A percentile compares a stretch with the other conserved stretches of the same genome.
These are phyloP conservation scores for Russula dissimulans DNA, from an alignment of 768 basidiomycete genomes.

Conservation along the genomic window DNA sequence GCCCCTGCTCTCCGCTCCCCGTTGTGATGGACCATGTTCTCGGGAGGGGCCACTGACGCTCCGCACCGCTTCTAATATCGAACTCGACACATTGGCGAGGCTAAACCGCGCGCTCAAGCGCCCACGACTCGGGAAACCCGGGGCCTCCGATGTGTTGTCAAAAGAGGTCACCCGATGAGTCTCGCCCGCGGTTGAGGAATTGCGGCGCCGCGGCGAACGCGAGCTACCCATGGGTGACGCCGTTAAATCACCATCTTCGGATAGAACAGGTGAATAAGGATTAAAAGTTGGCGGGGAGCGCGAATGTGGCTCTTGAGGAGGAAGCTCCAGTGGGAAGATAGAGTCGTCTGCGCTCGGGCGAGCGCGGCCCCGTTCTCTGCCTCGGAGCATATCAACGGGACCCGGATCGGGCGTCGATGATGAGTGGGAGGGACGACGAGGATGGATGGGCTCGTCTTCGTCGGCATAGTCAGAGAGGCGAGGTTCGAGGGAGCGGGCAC, in stretches of 20 bases:
- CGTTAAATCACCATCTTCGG: constrained; percentile 9
- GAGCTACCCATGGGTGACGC: background rate
- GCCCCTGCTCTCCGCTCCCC: constrained; percentile 14
- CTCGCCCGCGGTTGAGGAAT: background rate
- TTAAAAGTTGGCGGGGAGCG: constrained; percentile 26
- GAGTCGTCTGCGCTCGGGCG: constrained; percentile 25
- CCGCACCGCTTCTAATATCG: constrained; percentile 11
- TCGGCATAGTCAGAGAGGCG: constrained; percentile 39
- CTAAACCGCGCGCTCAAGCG: constrained; percentile 11
- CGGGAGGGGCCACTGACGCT: constrained; percentile 4
- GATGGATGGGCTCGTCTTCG: constrained; percentile 29
- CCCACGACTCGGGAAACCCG: constrained; percentile 14
- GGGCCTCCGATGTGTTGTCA: background rate
- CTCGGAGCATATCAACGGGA: background rate
- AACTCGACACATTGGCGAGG: constrained; percentile 12
- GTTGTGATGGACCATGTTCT: constrained; percentile 23
- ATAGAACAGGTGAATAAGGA: background rate
- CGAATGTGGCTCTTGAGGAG: constrained; percentile 20
- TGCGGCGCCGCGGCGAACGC: background rate
- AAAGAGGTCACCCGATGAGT: background rate
- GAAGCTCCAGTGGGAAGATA: constrained; percentile 21
- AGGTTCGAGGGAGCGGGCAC: constrained; percentile 41
- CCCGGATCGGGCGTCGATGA: background rate
- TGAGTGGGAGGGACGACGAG: constrained; percentile 20
- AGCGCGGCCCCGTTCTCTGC: constrained; percentile 19